These are phyloP conservation scores for Pleurotus pulmonarius DNA, from an alignment of 768 basidiomycete species.

Conservation along the genomic window DNA sequence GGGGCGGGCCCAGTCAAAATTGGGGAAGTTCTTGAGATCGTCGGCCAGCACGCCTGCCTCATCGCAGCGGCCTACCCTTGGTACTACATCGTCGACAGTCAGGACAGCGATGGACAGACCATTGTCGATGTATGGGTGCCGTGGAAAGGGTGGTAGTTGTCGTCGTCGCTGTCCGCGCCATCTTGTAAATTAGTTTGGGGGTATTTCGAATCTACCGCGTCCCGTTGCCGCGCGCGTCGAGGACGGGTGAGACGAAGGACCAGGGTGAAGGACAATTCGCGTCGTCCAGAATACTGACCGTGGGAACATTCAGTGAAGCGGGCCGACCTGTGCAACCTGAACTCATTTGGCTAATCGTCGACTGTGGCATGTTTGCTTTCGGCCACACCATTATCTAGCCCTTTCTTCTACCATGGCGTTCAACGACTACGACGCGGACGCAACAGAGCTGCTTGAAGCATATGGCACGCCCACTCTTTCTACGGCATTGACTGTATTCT, in stretches of 20 bases:
- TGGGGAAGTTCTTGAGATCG: constrained; percentile 65
- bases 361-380: constrained; percentile 2
- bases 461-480: constrained; percentile 60
- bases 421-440: constrained; percentile 73
- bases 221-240: too few relatives aligned
- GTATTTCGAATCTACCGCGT: too few relatives aligned
- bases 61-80: constrained; percentile 77
- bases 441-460: constrained; percentile 90
- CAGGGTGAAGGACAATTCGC: too few relatives aligned
- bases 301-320: constrained; percentile 1
- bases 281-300: neutral
- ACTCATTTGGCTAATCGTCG: neutral
- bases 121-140: constrained; percentile 85
- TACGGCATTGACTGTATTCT: constrained; percentile 1
- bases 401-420: constrained; percentile 44
- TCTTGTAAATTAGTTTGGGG: too few relatives aligned
- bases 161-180: neutral
- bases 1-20: constrained; percentile 33
- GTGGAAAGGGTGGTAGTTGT: constrained; percentile 82
- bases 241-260: too few relatives aligned
- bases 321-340: neutral
- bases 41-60: constrained; percentile 86
- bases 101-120: constrained; percentile 39
- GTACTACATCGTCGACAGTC: constrained; percentile 80
- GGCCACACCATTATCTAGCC: constrained; percentile 8